Evolutionary conservation across 2,329 filamentous ascomycete species (phyloP), one percentile per base, ranked within the genome.

Genomic region (Fusarium austroafricanum): DNA sequence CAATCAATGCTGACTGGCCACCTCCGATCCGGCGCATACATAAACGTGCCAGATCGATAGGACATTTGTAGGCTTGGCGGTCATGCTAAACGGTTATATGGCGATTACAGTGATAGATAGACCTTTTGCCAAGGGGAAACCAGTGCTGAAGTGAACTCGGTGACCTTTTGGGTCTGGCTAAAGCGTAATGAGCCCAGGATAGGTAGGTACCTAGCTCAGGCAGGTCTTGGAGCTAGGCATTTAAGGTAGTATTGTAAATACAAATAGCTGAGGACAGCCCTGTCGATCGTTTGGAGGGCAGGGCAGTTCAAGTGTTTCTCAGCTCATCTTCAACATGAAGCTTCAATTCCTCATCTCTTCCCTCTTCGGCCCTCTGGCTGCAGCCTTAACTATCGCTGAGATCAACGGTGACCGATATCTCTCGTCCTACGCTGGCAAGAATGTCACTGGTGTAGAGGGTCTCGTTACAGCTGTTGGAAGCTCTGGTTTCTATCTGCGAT

Each of bases 361-460:
- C 51, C 57, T 73, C 35, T 35, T 66, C 58, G 57, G 56, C 42
- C 61, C 58, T 38, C 33, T 61, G 68, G 77, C 62, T 42, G 73
- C 77, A 38, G 82, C 82, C 43, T 68, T 84, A 55, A 84, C 83
- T 59, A 88, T 89, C 70, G 80, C 83, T 60, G 80, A 89, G 71
- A 91, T 92, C 82, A 92, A 91, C 70, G 89, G 90, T 68, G 83
- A 87, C 72, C 83, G 78, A 21, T 92, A 86, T 77, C 76, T 91
- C 46, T 92, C 90, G 17, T 84, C 88, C 0, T 86, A 86, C 75
- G 81, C 81, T 10, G 85, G 85, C 47, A 78, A 88, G 74, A 79
- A 78, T 9, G 86, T 92, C 50, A 83, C 82, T 21, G 85, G 85
- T 57, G 82, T 92, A 56, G 83, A 84, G 33, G 90, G 90, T 37